A percentile compares a stretch with the other conserved stretches of the same genome.
phyloP scores from a whole-genome alignment of 495 filamentous ascomycete genomes.

The Pseudoneurospora amorphoporcata region DNA sequence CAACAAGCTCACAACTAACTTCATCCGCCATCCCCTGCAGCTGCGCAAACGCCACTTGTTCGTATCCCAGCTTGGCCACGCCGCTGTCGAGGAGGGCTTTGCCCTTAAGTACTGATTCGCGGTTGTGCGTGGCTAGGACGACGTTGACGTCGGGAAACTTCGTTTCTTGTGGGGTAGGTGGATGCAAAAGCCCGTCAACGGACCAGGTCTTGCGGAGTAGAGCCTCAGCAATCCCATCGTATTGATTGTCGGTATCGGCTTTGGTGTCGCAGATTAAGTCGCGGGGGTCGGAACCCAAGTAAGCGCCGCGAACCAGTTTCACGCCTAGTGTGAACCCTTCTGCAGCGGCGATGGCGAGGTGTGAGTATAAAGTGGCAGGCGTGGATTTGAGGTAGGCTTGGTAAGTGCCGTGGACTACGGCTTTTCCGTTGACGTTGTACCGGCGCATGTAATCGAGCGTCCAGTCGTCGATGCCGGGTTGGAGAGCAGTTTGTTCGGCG shows the following conservation, averaged over 20 bases:
- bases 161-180: slow-evolving; percentile 21
- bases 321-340: slow-evolving; percentile 74
- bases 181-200: slow-evolving; percentile 31
- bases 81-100: slow-evolving; percentile 32
- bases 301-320: slow-evolving; percentile 89
- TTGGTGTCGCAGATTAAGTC: slow-evolving; percentile 71
- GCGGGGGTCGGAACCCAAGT: slow-evolving; percentile 70
- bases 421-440: slow-evolving; percentile 53
- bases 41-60: slow-evolving; percentile 73
- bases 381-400: slow-evolving; percentile 77
- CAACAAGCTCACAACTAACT: slow-evolving; percentile 70
- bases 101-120: slow-evolving; percentile 64
- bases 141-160: slow-evolving; percentile 57
- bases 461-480: slow-evolving; percentile 81
- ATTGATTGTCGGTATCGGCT: slow-evolving; percentile 54
- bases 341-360: slow-evolving; percentile 53
- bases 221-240: slow-evolving; percentile 28
- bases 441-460: slow-evolving; percentile 63
- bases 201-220: slow-evolving; percentile 34
- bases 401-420: slow-evolving; percentile 55
- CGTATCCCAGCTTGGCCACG: slow-evolving; percentile 24
- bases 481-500: slow-evolving; percentile 75
- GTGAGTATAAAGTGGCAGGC: slow-evolving; percentile 45
- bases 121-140: slow-evolving; percentile 88
- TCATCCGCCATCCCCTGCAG: slow-evolving; percentile 97